Evolutionary conservation across 306 rosid species (phyloP).

Genomic region (Sesbania bispinosa): DNA sequence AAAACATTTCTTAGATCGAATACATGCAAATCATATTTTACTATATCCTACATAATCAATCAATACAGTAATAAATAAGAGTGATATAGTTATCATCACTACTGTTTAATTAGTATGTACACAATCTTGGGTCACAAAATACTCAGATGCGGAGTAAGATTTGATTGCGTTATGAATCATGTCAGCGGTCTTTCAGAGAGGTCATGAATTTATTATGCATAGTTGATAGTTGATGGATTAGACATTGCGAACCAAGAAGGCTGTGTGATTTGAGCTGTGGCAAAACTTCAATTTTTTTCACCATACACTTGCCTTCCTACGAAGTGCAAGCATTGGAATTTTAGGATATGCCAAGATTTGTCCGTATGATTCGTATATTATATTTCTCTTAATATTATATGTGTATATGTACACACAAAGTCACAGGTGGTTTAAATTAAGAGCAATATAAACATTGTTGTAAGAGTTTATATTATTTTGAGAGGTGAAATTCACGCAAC

Average conservation of each 20-base stretch:
- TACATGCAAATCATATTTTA: no score
- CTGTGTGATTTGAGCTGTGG: background rate
- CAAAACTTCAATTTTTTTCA: background rate
- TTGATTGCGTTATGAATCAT: constrained; percentile 25
- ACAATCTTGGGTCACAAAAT: constrained; percentile 6
- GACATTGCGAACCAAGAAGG: background rate
- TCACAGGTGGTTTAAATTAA: no score
- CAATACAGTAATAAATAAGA: no score
- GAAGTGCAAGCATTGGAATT: background rate
- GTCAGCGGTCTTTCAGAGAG: constrained; percentile 4
- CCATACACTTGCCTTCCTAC: background rate
- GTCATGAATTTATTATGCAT: constrained; percentile 20
- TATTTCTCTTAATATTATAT: no score
- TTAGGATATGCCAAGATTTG: background rate
- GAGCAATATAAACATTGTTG: no score
- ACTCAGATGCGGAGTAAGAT: background rate
- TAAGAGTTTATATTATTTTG: no score
- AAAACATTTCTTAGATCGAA: no score
- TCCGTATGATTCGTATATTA: background rate
- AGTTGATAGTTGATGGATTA: constrained; percentile 21
- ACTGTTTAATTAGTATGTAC: background rate
- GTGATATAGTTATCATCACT: no score
- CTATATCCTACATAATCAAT: no score
- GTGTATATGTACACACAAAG: no score
- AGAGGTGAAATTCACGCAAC: no score